Evolutionary conservation across 2,329 filamentous ascomycete genomes (phyloP).

Genomic region (Nemania sp.): DNA sequence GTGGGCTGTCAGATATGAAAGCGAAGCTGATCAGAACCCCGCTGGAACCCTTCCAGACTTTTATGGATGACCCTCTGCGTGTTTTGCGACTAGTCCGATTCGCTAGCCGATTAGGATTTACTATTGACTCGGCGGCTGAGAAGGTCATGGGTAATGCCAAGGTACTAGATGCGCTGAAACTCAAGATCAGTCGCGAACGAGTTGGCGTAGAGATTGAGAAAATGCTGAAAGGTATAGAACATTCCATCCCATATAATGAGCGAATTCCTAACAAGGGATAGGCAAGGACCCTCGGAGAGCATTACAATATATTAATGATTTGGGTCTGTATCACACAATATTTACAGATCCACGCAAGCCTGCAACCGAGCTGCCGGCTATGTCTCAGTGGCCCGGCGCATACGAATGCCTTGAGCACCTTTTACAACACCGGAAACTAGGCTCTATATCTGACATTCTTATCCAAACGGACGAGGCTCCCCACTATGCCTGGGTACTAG

Average conservation of each 20-base stretch:
- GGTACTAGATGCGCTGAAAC: conserved; percentile 77
- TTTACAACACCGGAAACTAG: conserved; percentile 46
- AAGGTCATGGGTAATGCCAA: conserved; percentile 74
- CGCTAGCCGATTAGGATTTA: conserved; percentile 79
- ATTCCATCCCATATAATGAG: not conserved
- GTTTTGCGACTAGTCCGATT: conserved; percentile 88
- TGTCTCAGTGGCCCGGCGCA: conserved; percentile 61
- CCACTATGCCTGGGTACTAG: conserved; percentile 78
- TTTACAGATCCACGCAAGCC: conserved; percentile 69
- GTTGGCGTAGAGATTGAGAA: conserved; percentile 88
- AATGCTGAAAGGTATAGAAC: conserved; percentile 71
- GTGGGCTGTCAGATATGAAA: conserved; percentile 75
- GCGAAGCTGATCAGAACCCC: conserved; percentile 79
- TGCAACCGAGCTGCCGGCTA: conserved; percentile 58
- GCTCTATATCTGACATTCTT: conserved; percentile 57
- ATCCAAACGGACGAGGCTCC: conserved; percentile 64
- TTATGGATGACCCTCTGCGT: conserved; percentile 89
- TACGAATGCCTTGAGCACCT: conserved; percentile 67
- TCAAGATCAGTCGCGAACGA: conserved; percentile 91
- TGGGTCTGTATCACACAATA: conserved; percentile 71
- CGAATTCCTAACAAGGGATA: conserved; percentile 20
- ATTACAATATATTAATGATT: conserved; percentile 60
- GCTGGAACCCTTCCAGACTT: conserved; percentile 85
- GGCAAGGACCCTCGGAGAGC: conserved; percentile 37
- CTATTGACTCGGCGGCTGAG: conserved; percentile 71